Conservation (phyloP, 2,329 filamentous ascomycete species). For the Claviceps paspali region DNA sequence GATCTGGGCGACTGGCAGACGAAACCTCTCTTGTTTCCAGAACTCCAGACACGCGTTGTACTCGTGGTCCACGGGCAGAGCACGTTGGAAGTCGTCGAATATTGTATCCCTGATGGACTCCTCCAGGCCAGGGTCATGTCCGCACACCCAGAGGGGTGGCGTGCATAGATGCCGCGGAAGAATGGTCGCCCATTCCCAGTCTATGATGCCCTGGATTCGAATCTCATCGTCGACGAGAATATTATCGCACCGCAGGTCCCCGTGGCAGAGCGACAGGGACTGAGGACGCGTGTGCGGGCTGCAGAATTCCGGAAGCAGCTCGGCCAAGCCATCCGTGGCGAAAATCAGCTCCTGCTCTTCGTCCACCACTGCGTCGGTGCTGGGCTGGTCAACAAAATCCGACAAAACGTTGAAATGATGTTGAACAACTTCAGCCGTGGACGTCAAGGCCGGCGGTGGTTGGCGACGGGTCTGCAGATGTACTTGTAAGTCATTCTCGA, state of each 20-base stretch:
- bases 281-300: background rate
- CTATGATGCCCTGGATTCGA: background rate
- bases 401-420: background rate
- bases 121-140: background rate
- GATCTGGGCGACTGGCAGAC: background rate
- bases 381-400: background rate
- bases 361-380: background rate
- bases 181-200: background rate
- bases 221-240: background rate
- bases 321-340: background rate
- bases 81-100: background rate
- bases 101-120: background rate
- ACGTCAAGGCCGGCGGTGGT: background rate
- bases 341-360: background rate
- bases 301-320: background rate
- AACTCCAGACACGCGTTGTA: background rate
- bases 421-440: background rate
- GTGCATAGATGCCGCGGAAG: background rate
- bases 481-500: background rate
- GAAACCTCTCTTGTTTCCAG: background rate
- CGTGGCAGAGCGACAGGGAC: background rate
- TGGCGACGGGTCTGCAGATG: background rate
- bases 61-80: background rate
- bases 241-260: background rate
- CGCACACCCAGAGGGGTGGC: background rate